Conservation (phyloP, 345 rosid genomes). For the Salix caprea region DNA sequence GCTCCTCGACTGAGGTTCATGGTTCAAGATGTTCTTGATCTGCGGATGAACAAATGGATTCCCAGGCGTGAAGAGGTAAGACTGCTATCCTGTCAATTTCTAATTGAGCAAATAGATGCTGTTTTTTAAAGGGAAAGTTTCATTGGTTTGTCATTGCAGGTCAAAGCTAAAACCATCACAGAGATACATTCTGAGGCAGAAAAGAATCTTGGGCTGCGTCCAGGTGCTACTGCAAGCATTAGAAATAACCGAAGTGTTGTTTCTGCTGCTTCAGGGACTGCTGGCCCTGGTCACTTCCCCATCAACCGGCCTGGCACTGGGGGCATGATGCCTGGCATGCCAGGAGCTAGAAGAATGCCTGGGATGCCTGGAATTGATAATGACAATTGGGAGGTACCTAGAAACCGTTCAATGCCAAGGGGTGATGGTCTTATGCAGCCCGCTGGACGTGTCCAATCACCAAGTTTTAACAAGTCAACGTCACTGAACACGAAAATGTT, state of each 20-base stretch:
- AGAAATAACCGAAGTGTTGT: slow-evolving; percentile 51
- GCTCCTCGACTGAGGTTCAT: slow-evolving; percentile 66
- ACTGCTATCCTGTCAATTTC: not conserved
- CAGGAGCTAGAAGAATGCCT: slow-evolving; percentile 88
- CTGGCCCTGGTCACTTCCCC: slow-evolving; percentile 58
- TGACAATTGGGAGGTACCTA: slow-evolving; percentile 78
- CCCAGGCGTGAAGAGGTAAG: slow-evolving; percentile 94
- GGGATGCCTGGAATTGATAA: slow-evolving; percentile 82
- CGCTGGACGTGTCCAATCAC: slow-evolving; percentile 43
- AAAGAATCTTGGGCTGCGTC: slow-evolving; percentile 80
- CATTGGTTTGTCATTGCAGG: slow-evolving; percentile 37
- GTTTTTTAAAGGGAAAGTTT: not conserved
- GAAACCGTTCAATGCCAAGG: slow-evolving; percentile 66
- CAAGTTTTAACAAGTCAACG: slow-evolving; percentile 40
- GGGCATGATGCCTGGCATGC: slow-evolving; percentile 99
- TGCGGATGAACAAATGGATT: slow-evolving; percentile 75
- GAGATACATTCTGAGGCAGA: slow-evolving; percentile 95
- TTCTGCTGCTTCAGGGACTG: slow-evolving; percentile 45
- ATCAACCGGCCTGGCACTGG: slow-evolving; percentile 79
- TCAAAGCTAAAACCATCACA: slow-evolving; percentile 85
- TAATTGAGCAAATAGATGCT: not conserved
- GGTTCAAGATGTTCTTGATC: slow-evolving; percentile 81
- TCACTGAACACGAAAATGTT: slow-evolving; percentile 57
- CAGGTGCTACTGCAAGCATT: slow-evolving; percentile 85
- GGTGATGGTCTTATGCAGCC: slow-evolving; percentile 60